Conservation (phyloP, 2,329 filamentous ascomycete genomes). For the Orbilia ellipsospora region DNA sequence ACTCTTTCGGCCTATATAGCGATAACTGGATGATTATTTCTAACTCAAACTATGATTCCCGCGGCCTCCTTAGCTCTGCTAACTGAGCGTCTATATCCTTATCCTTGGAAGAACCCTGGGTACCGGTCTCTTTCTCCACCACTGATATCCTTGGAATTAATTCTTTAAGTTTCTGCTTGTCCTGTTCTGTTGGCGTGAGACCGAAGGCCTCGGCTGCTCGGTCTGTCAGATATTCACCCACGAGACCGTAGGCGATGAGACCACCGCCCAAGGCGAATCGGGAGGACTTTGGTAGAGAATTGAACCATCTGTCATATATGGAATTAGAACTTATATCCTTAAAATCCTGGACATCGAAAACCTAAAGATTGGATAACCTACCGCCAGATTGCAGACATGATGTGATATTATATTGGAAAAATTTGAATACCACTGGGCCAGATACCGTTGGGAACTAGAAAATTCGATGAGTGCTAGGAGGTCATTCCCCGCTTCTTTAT, state of each 20-base stretch:
- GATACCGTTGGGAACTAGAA: too few species aligned
- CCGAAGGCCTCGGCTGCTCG: constrained; percentile 78
- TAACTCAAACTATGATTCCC: not conserved
- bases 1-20: too few species aligned
- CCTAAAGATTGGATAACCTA: constrained; percentile 9
- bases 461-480: too few species aligned
- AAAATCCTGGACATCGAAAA: not conserved
- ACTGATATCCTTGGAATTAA: constrained; percentile 72
- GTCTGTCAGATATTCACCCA: constrained; percentile 79
- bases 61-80: constrained; percentile 29
- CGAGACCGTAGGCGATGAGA: constrained; percentile 78
- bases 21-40: too few species aligned
- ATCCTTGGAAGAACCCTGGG: constrained; percentile 16
- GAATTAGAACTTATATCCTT: not conserved
- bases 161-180: constrained; percentile 74
- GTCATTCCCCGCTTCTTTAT: too few species aligned
- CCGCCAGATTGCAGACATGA: constrained; percentile 53
- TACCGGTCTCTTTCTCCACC: constrained; percentile 66
- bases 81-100: constrained; percentile 31
- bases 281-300: constrained; percentile 75
- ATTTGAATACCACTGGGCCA: not conserved
- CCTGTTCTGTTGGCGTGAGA: constrained; percentile 77
- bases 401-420: not conserved
- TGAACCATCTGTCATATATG: constrained; percentile 70
- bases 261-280: constrained; percentile 78